Percentiles rank a stretch among this genome's conserved stretches.
Evolutionary conservation across 306 rosid species (phyloP).

Genomic region (Lotus japonicus): DNA sequence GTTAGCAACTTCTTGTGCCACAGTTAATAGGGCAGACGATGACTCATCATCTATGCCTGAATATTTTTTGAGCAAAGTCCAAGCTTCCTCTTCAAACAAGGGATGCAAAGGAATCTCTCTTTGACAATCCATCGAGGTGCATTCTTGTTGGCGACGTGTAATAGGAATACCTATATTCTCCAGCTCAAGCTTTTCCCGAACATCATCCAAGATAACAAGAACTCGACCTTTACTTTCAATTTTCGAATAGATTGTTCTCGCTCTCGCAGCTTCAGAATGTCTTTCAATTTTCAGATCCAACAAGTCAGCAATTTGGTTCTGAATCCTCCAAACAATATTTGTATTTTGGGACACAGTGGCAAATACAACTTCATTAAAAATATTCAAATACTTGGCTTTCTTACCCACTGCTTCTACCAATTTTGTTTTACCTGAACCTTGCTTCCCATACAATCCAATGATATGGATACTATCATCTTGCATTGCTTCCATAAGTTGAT

Average conservation of each 20-base stretch:
- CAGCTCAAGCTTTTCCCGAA: neutral
- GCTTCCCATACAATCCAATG: too few species aligned
- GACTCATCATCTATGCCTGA: neutral
- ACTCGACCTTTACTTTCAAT: neutral
- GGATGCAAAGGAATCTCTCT: neutral
- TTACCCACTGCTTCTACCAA: too few species aligned
- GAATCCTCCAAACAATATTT: neutral
- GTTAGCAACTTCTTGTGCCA: neutral
- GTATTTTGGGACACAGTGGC: neutral
- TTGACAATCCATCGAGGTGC: constrained; percentile 9
- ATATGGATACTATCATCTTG: too few species aligned
- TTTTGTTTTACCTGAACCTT: too few species aligned
- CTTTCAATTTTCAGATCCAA: neutral
- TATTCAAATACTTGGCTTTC: neutral
- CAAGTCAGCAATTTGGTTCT: constrained; percentile 11
- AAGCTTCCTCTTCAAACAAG: neutral
- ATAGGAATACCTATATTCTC: constrained; percentile 20
- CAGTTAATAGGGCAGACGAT: neutral
- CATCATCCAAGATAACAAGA: constrained; percentile 13
- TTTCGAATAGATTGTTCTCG: neutral
- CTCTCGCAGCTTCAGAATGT: neutral
- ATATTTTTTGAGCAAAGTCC: neutral
- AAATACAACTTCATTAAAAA: neutral
- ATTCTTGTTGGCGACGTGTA: neutral
- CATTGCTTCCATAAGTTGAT: too few species aligned